phyloP scores from a whole-genome alignment of 371 early-diverging fungal genomes.

The Lichtheimia ornata region DNA sequence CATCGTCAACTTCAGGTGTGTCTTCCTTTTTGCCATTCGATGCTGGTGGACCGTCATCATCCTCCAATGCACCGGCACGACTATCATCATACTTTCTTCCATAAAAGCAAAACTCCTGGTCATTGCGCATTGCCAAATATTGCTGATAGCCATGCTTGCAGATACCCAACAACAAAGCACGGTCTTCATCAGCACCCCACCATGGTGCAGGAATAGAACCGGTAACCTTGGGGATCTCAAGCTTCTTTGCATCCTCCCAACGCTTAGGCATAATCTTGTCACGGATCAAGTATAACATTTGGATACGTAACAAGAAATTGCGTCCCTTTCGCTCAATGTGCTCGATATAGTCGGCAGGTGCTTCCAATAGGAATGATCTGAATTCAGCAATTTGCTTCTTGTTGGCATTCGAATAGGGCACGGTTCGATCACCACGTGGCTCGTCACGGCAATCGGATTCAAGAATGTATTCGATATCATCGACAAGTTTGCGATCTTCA shows the following conservation, averaged over 20 bases:
- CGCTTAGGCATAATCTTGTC: conserved; percentile 59
- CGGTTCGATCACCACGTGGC: conserved; percentile 29
- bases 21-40: conserved; percentile 16
- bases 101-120: conserved; percentile 72
- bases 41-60: conserved; percentile 27
- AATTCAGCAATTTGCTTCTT: conserved; percentile 65
- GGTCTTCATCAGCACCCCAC: conserved; percentile 87
- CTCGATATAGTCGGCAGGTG: conserved; percentile 72
- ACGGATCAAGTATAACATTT: conserved; percentile 74
- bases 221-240: conserved; percentile 57
- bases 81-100: conserved; percentile 57
- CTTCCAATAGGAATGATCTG: conserved; percentile 69
- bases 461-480: conserved; percentile 45
- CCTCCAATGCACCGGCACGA: conserved; percentile 34
- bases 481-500: conserved; percentile 45
- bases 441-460: conserved; percentile 38
- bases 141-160: conserved; percentile 83
- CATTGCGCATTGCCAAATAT: conserved; percentile 64
- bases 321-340: conserved; percentile 72
- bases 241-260: conserved; percentile 48
- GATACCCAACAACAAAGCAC: conserved; percentile 80
- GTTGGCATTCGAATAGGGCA: conserved; percentile 66
- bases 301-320: conserved; percentile 75
- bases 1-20: conserved; percentile 13
- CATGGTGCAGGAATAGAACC: conserved; percentile 70